Conservation (phyloP, 179 eudicot species). For the Monotropa hypopitys region DNA sequence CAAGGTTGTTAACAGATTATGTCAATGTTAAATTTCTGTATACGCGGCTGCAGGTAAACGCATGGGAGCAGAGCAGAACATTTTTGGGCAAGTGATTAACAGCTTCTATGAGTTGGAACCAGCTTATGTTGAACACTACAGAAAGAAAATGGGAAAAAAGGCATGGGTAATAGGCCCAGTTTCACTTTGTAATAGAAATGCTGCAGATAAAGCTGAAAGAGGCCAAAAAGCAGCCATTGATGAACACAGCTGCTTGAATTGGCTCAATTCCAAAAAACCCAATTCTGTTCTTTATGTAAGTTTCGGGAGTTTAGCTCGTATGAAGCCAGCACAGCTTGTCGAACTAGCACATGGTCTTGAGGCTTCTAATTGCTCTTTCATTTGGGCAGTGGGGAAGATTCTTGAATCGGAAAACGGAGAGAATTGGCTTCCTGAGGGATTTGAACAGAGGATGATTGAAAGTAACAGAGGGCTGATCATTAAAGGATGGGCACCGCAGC, state of each 20-base stretch:
- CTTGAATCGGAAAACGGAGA: background rate
- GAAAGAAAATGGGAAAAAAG: constrained; percentile 14
- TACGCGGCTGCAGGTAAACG: background rate
- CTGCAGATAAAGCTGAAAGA: constrained; percentile 17
- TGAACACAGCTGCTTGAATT: constrained; percentile 23
- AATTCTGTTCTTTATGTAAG: constrained; percentile 26
- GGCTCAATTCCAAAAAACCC: constrained; percentile 28
- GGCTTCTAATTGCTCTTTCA: constrained; percentile 17
- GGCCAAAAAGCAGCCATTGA: constrained; percentile 20
- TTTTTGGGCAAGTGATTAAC: constrained; percentile 23
- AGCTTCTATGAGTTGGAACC: constrained; percentile 36
- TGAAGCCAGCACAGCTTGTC: constrained; percentile 11
- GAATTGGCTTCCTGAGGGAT: constrained; percentile 21
- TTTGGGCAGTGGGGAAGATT: constrained; percentile 24
- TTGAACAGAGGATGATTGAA: constrained; percentile 16
- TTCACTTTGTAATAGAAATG: constrained; percentile 18
- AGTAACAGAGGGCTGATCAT: constrained; percentile 21
- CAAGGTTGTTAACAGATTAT: background rate
- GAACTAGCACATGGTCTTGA: constrained; percentile 28
- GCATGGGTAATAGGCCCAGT: constrained; percentile 26
- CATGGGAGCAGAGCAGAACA: constrained; percentile 9
- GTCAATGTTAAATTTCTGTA: background rate
- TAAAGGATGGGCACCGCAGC: constrained; percentile 37
- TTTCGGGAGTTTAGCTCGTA: constrained; percentile 22
- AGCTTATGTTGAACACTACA: constrained; percentile 19